A percentile compares a stretch with the other conserved stretches of the same genome.
These are phyloP conservation scores for Globisporangium cystogenes DNA, from an alignment of 352 stramenopile species.

Conservation along the genomic window DNA sequence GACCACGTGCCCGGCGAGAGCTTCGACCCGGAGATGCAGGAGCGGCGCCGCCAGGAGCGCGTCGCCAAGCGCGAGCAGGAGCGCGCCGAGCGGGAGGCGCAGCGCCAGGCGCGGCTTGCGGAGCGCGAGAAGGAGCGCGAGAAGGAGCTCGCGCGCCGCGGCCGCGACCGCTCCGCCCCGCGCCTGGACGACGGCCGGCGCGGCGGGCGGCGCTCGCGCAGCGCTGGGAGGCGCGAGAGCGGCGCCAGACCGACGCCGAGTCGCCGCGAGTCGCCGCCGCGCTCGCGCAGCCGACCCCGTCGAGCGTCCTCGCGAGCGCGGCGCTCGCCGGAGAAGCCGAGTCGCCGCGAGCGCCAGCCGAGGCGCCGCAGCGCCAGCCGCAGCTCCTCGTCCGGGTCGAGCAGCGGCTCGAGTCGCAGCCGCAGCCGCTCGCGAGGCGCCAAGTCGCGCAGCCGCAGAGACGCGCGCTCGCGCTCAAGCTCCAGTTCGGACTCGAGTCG, in stretches of 20 bases:
- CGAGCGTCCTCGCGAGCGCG: background rate
- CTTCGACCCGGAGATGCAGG: conserved; percentile 73
- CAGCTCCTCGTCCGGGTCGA: conserved; percentile 19
- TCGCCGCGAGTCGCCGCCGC: background rate
- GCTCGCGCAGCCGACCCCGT: conserved; percentile 7
- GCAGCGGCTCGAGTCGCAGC: conserved; percentile 14
- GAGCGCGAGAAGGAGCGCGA: conserved; percentile 34
- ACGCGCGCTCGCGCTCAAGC: background rate
- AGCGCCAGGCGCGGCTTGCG: conserved; percentile 23
- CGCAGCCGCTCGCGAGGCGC: conserved; percentile 14
- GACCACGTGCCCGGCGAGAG: conserved; percentile 73
- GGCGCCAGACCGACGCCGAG: conserved; percentile 1
- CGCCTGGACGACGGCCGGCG: conserved; percentile 9
- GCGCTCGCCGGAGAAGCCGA: background rate
- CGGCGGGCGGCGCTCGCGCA: conserved; percentile 6
- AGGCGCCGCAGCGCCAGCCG: conserved; percentile 8
- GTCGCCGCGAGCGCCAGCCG: conserved; percentile 1
- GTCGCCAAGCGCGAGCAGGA: conserved; percentile 35
- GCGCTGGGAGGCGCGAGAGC: conserved; percentile 7
- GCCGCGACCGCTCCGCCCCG: conserved; percentile 23
- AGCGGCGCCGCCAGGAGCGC: conserved; percentile 49
- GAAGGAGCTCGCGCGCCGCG: conserved; percentile 22
- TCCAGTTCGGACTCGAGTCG: conserved; percentile 13
- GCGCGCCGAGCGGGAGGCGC: conserved; percentile 40
- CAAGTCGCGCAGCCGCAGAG: background rate